Base-by-base conservation (phyloP, 768 basidiomycete species). In the Hortiboletus flavorubellus region DNA sequence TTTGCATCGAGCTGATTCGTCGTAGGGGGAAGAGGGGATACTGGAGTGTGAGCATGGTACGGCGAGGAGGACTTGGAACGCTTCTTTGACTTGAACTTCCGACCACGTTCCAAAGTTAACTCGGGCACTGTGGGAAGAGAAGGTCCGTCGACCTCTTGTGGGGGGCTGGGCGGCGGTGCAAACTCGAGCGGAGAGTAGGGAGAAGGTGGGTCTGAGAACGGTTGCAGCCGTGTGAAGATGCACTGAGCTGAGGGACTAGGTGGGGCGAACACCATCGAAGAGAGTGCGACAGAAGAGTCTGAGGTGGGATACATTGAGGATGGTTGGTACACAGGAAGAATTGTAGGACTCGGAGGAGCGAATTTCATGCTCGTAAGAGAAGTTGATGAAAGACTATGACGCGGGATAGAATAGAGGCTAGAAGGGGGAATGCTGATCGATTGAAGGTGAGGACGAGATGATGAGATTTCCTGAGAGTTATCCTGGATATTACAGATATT, bases 1-100 rank as follows among this genome's bases (percentile, higher is more conserved):
- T 78, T 75, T 16, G 83, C 73, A 58, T 76, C 75, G 45, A 91
- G 83, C 59, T 78, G 71, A 70, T 92, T 91, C 5, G 83, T 84
- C 3, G 87, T 87, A 2, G 84, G 81, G 0, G 87, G 86, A 21
- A 80, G 71, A 21, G 68, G 48, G n/a, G 59, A 58, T 21, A 51
- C 46, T 3, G 43, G 15, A 18, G 55, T 37, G 31, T 54, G 59
- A 23, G 49, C 29, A 21, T 61, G 58, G 15, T 51, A 59, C 5
- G 72, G 71, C n/a, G 71, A 72, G 35, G 64, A 48, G 2, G 67
- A 72, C 15, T 60, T 30, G 15, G 71, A 66, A 8, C 71, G 69
- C 50, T 68, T 71, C 21, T 55, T 59, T 9, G 62, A 29, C 23
- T 56, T 59, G 23, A 43, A 29, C n/a, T 40, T 68, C 33, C 62